These are phyloP conservation scores for Conringia planisiliqua DNA, from an alignment of 345 rosid genomes.

Conservation along the genomic window DNA sequence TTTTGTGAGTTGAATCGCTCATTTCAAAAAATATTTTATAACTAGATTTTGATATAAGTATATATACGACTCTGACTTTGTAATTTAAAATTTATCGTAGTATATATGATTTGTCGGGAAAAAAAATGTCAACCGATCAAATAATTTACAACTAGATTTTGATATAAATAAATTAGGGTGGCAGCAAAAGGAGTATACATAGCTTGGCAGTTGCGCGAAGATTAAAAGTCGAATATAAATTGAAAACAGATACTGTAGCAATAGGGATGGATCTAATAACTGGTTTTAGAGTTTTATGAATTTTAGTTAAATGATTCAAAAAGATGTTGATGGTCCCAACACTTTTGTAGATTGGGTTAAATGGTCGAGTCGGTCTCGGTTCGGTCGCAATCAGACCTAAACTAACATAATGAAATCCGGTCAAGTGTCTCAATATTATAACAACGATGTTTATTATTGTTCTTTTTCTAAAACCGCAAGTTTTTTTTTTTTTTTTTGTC, in stretches of 20 bases:
- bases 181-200: not conserved
- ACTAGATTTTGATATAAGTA: too few species aligned
- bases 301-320: not conserved
- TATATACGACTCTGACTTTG: too few species aligned
- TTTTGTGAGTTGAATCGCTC: too few species aligned
- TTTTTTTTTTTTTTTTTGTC: not conserved
- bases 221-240: not conserved
- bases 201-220: not conserved
- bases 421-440: constrained; percentile 18
- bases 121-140: too few species aligned
- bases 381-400: constrained; percentile 26
- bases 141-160: too few species aligned
- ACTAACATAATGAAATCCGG: constrained; percentile 8
- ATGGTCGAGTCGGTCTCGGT: constrained; percentile 12
- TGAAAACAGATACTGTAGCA: constrained; percentile 3
- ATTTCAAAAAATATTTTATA: too few species aligned
- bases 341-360: constrained; percentile 15
- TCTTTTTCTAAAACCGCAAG: not conserved
- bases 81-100: too few species aligned
- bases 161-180: not conserved
- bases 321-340: constrained; percentile 28
- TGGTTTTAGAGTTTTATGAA: constrained; percentile 12
- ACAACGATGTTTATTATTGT: constrained; percentile 19
- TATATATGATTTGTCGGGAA: too few species aligned
- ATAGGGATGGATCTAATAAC: constrained; percentile 3